Conservation (phyloP, 192 early-diverging fungal species). For the Coemansia sp. region DNA sequence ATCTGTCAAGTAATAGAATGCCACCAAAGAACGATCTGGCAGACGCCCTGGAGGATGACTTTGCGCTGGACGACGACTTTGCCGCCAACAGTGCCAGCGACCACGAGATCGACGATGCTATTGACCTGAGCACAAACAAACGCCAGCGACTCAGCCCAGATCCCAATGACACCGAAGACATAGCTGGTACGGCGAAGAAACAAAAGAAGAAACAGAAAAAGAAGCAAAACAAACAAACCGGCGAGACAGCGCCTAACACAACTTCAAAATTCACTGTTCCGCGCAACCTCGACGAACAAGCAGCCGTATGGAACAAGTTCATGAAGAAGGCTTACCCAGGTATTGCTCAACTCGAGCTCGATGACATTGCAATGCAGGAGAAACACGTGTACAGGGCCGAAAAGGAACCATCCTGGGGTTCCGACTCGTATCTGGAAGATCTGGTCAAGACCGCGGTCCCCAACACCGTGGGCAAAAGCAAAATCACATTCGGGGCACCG, state of each 20-base stretch:
- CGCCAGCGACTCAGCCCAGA: conserved; percentile 3
- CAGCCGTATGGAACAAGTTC: conserved; percentile 38
- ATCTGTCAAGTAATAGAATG: background rate
- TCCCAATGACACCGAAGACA: background rate
- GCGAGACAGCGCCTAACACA: background rate
- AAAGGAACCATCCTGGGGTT: background rate
- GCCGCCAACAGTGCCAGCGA: conserved; percentile 1
- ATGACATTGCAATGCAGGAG: conserved; percentile 18
- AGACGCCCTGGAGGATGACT: conserved; percentile 50
- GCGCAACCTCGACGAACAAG: conserved; percentile 18
- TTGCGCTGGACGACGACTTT: conserved; percentile 38
- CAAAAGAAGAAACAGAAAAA: conserved; percentile 11
- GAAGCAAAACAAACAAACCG: conserved; percentile 6
- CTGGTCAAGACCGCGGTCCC: conserved; percentile 32
- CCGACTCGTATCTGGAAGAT: conserved; percentile 17
- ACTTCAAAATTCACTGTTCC: conserved; percentile 24
- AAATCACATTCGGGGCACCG: conserved; percentile 39
- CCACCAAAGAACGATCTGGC: conserved; percentile 15
- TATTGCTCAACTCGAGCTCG: conserved; percentile 35
- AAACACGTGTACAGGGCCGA: conserved; percentile 27
- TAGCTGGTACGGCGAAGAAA: background rate
- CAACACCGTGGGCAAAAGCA: conserved; percentile 33
- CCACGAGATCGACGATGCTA: background rate
- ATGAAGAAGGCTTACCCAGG: conserved; percentile 46
- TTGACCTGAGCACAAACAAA: conserved; percentile 8